Evolutionary conservation across 2,329 filamentous ascomycete genomes (phyloP), one percentile per base, ranked within the genome.

Genomic region (Xylaria sp.): DNA sequence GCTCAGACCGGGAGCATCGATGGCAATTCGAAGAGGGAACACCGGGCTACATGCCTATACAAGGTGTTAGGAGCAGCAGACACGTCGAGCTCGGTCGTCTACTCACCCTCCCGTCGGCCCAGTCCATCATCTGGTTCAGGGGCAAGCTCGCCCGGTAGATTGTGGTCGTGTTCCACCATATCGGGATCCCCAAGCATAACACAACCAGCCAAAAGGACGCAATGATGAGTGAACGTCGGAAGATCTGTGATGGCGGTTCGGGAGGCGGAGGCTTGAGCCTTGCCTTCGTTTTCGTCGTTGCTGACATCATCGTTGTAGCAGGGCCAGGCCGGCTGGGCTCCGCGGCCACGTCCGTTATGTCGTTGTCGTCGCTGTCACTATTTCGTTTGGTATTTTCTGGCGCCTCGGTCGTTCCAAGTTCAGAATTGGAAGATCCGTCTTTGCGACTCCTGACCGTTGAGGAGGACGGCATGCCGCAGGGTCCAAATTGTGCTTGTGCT

Each of bases 101-200:
- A 65, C 79, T 64, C 76, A 96, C 93, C 84, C 90, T 92, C 67
- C 93, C 93, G 72, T 96, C 91, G 9, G 92, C 91, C 94, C 95
- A 98, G 64, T 90, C 85, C 68, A 90, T 85, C 95, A 99, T 99
- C 56, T 88, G 85, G 72, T 90, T 85, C 68, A 97, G 77, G 4
- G 95, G 95, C 68, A 99, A 80, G 44, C 88, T 84, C 11, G 94
- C 93, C 57, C 95, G 87, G 76, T 96, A 93, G 57, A 98, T 96
- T 0, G 91, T 90, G 3, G 95, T 99, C 0, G 95, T 98, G 75
- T 88, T 88, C 88, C 92, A 96, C 95, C 95, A 99, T 85, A 96
- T 89, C 59, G 95, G 95, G 67, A 99, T 76, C 2, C 95, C 95
- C 5, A 99, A 79, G 29, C 90, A 84, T 6, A 96, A 74, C 6